Evolutionary conservation across 1,139 yeast genomes (phyloP).

Genomic region (Blastobotrys apis): DNA sequence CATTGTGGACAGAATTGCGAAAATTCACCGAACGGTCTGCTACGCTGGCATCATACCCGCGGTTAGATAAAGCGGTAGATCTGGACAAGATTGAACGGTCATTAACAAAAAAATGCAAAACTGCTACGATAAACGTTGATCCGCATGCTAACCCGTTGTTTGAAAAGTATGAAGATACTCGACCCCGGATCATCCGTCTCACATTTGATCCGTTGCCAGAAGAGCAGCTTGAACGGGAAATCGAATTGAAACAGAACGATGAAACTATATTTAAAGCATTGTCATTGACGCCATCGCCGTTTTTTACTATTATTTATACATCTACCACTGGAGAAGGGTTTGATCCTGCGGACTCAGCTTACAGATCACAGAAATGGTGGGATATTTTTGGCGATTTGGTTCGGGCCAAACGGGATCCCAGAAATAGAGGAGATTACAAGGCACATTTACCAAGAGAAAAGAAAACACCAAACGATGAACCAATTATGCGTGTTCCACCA

Average conservation of each 20-base stretch:
- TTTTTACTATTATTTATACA: conserved; percentile 29
- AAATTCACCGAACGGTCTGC: conserved; percentile 57
- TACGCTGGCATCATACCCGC: conserved; percentile 58
- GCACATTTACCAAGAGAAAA: conserved; percentile 18
- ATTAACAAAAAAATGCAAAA: conserved; percentile 46
- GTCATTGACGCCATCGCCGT: conserved; percentile 31
- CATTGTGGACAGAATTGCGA: conserved; percentile 51
- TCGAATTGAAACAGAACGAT: conserved; percentile 45
- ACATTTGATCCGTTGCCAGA: conserved; percentile 49
- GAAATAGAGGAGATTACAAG: conserved; percentile 25
- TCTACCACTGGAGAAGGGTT: conserved; percentile 25
- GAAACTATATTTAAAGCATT: conserved; percentile 38
- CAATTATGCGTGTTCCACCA: conserved; percentile 21
- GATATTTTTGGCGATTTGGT: conserved; percentile 30
- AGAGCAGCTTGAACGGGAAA: conserved; percentile 30
- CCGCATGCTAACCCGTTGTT: conserved; percentile 40
- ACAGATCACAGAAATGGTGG: conserved; percentile 16
- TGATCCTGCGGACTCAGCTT: conserved; percentile 15
- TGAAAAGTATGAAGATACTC: conserved; percentile 51
- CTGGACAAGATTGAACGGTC: conserved; percentile 45
- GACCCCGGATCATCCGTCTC: conserved; percentile 55
- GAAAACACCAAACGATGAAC: conserved; percentile 13
- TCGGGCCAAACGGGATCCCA: conserved; percentile 26
- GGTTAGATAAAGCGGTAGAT: conserved; percentile 46
- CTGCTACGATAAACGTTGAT: conserved; percentile 39